phyloP scores from a whole-genome alignment of 768 basidiomycete species.

The Crassisporium funariophilum region DNA sequence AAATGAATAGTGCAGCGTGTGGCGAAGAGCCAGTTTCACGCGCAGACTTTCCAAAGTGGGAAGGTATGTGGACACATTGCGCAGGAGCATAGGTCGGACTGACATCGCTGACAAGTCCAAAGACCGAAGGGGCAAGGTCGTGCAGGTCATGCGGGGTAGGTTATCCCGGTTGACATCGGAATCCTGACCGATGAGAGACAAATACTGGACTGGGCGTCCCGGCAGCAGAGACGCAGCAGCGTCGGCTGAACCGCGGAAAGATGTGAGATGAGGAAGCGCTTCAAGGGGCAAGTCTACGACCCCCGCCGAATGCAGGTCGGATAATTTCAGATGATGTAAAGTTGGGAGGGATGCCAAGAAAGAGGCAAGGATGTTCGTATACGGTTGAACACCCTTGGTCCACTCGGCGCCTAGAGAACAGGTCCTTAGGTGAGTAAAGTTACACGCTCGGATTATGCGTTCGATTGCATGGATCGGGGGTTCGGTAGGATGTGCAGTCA shows the following conservation, averaged over 20 bases:
- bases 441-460: constrained; percentile 39
- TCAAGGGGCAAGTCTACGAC: constrained; percentile 40
- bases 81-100: constrained; percentile 56
- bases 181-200: constrained; percentile 59
- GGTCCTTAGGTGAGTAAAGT: constrained; percentile 42
- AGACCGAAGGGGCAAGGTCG: constrained; percentile 48
- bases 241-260: constrained; percentile 62
- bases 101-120: constrained; percentile 65
- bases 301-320: constrained; percentile 45
- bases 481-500: constrained; percentile 3
- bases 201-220: constrained; percentile 57
- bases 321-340: constrained; percentile 48
- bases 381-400: constrained; percentile 43
- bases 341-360: constrained; percentile 46
- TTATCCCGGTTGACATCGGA: constrained; percentile 55
- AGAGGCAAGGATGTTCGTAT: constrained; percentile 37
- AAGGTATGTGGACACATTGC: constrained; percentile 55
- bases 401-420: constrained; percentile 50
- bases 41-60: constrained; percentile 51
- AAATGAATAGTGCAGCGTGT: constrained; percentile 65
- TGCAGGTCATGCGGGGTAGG: constrained; percentile 50
- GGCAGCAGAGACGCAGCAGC: constrained; percentile 63
- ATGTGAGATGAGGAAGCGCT: constrained; percentile 49
- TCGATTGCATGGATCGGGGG: constrained; percentile 47
- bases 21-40: constrained; percentile 60